These are phyloP conservation scores for Colletotrichum sp. DNA, from an alignment of 2,329 filamentous ascomycete genomes.

Conservation along the genomic window DNA sequence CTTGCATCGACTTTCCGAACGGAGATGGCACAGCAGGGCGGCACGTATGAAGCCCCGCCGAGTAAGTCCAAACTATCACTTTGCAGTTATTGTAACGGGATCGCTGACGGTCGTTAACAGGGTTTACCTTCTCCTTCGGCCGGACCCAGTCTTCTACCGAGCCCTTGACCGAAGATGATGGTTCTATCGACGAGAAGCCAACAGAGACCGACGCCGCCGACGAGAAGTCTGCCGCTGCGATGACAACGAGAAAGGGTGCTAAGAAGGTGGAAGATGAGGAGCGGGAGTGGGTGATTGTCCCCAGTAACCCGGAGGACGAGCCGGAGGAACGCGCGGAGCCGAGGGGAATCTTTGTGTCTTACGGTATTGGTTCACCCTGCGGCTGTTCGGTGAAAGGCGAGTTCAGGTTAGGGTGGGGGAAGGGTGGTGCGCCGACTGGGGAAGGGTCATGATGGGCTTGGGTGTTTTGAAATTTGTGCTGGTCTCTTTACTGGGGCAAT, in stretches of 20 bases:
- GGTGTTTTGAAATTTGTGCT: background rate
- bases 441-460: background rate
- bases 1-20: background rate
- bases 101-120: background rate
- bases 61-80: background rate
- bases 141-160: background rate
- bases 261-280: background rate
- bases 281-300: background rate
- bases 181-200: fast-evolving
- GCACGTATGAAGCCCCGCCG: background rate
- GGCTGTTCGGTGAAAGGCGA: background rate
- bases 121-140: background rate
- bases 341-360: background rate
- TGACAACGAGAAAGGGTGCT: fast-evolving
- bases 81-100: background rate
- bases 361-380: background rate
- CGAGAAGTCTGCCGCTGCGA: background rate
- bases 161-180: fast-evolving
- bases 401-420: background rate
- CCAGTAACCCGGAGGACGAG: background rate
- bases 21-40: background rate
- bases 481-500: background rate
- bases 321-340: background rate
- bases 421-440: background rate
- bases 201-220: fast-evolving